These are phyloP conservation scores for Thelonectria rubi DNA, from an alignment of 2,329 filamentous ascomycete species.

Conservation along the genomic window DNA sequence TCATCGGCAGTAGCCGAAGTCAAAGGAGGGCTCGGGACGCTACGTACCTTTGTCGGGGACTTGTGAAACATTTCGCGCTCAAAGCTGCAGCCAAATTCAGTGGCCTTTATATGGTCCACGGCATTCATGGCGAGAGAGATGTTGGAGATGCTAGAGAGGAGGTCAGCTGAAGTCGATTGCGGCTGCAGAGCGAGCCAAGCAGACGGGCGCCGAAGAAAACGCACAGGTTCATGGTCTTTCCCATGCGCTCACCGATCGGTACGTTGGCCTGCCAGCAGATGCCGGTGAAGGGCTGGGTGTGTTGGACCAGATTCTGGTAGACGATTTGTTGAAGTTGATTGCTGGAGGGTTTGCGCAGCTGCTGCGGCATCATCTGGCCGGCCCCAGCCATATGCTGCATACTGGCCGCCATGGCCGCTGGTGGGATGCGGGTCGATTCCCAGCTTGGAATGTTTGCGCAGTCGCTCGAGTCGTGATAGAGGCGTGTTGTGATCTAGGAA, in stretches of 20 bases:
- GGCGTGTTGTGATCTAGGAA: conserved; percentile 5
- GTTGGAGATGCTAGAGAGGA: conserved; percentile 57
- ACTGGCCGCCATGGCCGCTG: conserved; percentile 67
- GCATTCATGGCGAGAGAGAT: conserved; percentile 56
- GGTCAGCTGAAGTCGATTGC: conserved; percentile 29
- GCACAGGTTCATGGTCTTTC: conserved; percentile 55
- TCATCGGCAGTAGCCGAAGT: too few species aligned
- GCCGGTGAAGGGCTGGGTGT: conserved; percentile 45
- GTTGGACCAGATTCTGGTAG: conserved; percentile 51
- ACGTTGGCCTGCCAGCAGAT: conserved; percentile 53
- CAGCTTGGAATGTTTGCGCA: conserved; percentile 24
- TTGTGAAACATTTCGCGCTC: conserved; percentile 59
- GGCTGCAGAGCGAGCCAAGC: background rate
- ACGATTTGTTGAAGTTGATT: conserved; percentile 51
- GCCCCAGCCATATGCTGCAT: conserved; percentile 64
- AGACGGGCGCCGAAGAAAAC: conserved; percentile 32
- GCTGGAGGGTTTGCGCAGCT: conserved; percentile 47
- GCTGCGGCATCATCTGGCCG: conserved; percentile 57
- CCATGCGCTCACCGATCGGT: conserved; percentile 52
- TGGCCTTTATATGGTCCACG: conserved; percentile 53
- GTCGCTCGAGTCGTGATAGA: conserved; percentile 21
- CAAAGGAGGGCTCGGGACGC: too few species aligned
- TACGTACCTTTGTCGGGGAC: conserved; percentile 58
- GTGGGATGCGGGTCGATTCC: conserved; percentile 32
- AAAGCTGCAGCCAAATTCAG: conserved; percentile 54